phyloP scores from a whole-genome alignment of 352 stramenopile species.

The Elongisporangium anandrum region DNA sequence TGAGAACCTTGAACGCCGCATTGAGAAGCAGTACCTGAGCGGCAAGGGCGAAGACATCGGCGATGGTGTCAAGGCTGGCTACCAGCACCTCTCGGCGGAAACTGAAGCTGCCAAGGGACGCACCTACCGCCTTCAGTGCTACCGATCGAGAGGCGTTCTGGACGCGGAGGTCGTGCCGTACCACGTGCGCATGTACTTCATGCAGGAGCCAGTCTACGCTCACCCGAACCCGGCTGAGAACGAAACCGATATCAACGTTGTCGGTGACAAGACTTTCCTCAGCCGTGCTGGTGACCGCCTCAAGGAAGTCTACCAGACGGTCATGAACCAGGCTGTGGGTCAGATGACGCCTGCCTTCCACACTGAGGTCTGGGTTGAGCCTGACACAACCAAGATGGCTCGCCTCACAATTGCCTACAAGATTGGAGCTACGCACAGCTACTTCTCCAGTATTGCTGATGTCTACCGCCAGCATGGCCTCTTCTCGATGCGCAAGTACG shows the following conservation, averaged over 20 bases:
- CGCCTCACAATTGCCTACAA: conserved; percentile 77
- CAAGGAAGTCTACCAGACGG: conserved; percentile 78
- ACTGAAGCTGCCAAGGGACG: conserved; percentile 45
- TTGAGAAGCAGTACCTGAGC: conserved; percentile 81
- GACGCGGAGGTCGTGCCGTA: conserved; percentile 65
- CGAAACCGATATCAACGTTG: conserved; percentile 75
- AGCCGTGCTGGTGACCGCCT: conserved; percentile 53
- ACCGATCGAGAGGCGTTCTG: conserved; percentile 72
- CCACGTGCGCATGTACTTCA: conserved; percentile 85
- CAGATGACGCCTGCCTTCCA: conserved; percentile 82
- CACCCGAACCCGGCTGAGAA: conserved; percentile 44
- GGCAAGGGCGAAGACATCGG: conserved; percentile 63
- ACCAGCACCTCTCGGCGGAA: conserved; percentile 61
- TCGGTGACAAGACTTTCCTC: conserved; percentile 77
- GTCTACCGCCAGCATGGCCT: conserved; percentile 82
- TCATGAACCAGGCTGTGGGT: conserved; percentile 58
- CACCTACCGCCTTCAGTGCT: conserved; percentile 83
- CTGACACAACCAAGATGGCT: conserved; percentile 73
- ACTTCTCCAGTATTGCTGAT: conserved; percentile 84
- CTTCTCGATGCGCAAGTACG: conserved; percentile 82
- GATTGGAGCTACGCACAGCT: conserved; percentile 72
- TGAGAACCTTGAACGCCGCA: conserved; percentile 61
- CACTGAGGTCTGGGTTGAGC: conserved; percentile 71
- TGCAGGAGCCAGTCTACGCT: conserved; percentile 68
- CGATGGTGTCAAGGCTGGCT: conserved; percentile 74